Percentiles rank a stretch among this genome's conserved stretches.
Conservation (phyloP, 192 early-diverging fungal species). For the Dimargaris xerosporica region DNA sequence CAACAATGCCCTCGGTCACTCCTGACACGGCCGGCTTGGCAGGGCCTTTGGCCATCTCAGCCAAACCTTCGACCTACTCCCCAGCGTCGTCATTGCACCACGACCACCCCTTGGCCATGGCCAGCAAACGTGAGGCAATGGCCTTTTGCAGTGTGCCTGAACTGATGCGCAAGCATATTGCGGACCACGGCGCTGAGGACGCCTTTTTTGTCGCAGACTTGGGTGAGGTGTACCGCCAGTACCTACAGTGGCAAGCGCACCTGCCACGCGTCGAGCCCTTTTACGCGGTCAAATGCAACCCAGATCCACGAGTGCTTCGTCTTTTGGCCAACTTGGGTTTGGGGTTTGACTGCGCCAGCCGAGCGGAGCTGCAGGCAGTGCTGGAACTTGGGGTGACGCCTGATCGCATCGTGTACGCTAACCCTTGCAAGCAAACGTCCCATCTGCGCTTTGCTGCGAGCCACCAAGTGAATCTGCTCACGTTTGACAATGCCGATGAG, state of each 20-base stretch:
- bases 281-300: conserved; percentile 97
- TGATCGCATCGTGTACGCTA: conserved; percentile 84
- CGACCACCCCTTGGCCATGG: too few species aligned
- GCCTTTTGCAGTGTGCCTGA: conserved; percentile 17
- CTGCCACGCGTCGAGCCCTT: conserved; percentile 93
- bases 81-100: too few species aligned
- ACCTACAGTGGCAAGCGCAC: conserved; percentile 58
- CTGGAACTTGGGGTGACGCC: conserved; percentile 58
- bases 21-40: too few species aligned
- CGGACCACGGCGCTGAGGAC: conserved; percentile 55
- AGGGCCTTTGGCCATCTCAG: too few species aligned
- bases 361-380: conserved; percentile 73
- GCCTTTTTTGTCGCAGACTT: conserved; percentile 94
- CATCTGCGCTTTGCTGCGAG: conserved; percentile 75
- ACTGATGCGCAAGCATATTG: conserved; percentile 16
- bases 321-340: conserved; percentile 65
- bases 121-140: too few species aligned
- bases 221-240: conserved; percentile 81
- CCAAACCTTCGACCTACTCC: too few species aligned
- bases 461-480: conserved; percentile 79
- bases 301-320: conserved; percentile 70
- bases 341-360: conserved; percentile 98
- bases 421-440: conserved; percentile 97
- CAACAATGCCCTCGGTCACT: too few species aligned
- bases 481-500: conserved; percentile 98